A percentile compares a stretch with the other conserved stretches of the same genome.
Conservation (phyloP, 768 basidiomycete species). For the Dentipellis sp. region DNA sequence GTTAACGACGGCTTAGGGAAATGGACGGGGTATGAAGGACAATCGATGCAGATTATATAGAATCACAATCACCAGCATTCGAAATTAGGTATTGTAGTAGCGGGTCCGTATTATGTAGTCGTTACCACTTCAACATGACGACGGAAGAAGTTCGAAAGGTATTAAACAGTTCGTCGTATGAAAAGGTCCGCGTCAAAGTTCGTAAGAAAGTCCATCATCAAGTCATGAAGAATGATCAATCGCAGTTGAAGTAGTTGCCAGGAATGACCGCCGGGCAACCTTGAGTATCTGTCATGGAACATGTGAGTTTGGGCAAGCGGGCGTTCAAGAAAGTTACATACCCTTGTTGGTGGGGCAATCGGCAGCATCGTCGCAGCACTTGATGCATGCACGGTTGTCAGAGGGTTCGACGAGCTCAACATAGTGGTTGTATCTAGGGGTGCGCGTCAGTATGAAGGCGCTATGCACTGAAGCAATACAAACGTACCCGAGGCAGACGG, state of each 20-base stretch:
- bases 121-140: too few relatives aligned
- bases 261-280: slow-evolving; percentile 45
- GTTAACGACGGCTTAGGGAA: slow-evolving; percentile 48
- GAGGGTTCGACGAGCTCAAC: slow-evolving; percentile 49
- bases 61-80: not conserved
- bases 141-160: too few relatives aligned
- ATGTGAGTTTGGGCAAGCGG: not conserved
- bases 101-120: not conserved
- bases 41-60: slow-evolving; percentile 28
- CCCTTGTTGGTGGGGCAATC: slow-evolving; percentile 48
- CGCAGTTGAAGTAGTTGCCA: slow-evolving; percentile 48
- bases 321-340: slow-evolving; percentile 12
- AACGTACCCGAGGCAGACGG: slow-evolving; percentile 40
- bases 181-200: not conserved
- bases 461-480: not conserved
- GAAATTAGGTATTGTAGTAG: not conserved
- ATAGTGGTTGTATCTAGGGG: slow-evolving; percentile 43
- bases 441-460: not conserved
- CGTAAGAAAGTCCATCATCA: not conserved
- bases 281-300: slow-evolving; percentile 27
- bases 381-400: slow-evolving; percentile 43
- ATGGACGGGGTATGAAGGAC: slow-evolving; percentile 55
- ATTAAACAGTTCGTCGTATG: too few relatives aligned
- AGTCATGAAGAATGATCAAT: slow-evolving; percentile 15
- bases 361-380: slow-evolving; percentile 43